These are phyloP conservation scores for Russula earlei DNA, from an alignment of 768 basidiomycete genomes.

Conservation along the genomic window DNA sequence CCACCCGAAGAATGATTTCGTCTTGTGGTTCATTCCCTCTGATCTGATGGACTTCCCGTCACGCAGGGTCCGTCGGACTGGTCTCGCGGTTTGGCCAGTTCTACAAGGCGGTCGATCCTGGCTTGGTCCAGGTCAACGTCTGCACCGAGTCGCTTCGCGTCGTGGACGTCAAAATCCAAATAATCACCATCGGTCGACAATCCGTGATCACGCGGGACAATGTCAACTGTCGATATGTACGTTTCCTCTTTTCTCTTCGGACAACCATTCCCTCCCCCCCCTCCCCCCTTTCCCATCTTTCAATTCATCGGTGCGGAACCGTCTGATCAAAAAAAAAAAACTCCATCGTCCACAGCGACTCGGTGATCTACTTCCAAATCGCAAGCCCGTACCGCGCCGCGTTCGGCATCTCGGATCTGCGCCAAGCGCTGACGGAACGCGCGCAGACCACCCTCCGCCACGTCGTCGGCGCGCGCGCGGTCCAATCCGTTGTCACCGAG, in stretches of 20 bases:
- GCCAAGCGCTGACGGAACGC: slow-evolving; percentile 73
- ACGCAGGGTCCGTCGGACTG: slow-evolving; percentile 82
- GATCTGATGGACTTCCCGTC: slow-evolving; percentile 17
- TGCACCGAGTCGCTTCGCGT: slow-evolving; percentile 82
- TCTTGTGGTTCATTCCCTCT: slow-evolving; percentile 1
- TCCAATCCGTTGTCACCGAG: slow-evolving; percentile 95
- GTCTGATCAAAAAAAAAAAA: too few relatives aligned
- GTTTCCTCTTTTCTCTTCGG: slow-evolving; percentile 23
- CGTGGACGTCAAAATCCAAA: slow-evolving; percentile 95
- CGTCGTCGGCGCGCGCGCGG: slow-evolving; percentile 88
- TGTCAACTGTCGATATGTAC: slow-evolving; percentile 87
- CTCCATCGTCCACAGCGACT: too few relatives aligned
- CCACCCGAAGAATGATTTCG: too few relatives aligned
- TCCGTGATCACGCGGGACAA: slow-evolving; percentile 93
- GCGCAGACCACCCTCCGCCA: slow-evolving; percentile 95
- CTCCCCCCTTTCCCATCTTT: too few relatives aligned
- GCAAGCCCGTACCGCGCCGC: slow-evolving; percentile 87
- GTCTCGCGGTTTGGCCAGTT: slow-evolving; percentile 92
- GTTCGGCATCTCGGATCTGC: slow-evolving; percentile 87
- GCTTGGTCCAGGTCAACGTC: slow-evolving; percentile 86
- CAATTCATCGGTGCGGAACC: too few relatives aligned
- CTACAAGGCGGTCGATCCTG: slow-evolving; percentile 93
- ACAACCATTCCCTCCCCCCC: too few relatives aligned
- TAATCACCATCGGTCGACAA: slow-evolving; percentile 78
- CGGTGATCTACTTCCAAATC: slow-evolving; percentile 90